phyloP scores from a whole-genome alignment of 768 basidiomycete genomes.

The Lyophyllum semitale region DNA sequence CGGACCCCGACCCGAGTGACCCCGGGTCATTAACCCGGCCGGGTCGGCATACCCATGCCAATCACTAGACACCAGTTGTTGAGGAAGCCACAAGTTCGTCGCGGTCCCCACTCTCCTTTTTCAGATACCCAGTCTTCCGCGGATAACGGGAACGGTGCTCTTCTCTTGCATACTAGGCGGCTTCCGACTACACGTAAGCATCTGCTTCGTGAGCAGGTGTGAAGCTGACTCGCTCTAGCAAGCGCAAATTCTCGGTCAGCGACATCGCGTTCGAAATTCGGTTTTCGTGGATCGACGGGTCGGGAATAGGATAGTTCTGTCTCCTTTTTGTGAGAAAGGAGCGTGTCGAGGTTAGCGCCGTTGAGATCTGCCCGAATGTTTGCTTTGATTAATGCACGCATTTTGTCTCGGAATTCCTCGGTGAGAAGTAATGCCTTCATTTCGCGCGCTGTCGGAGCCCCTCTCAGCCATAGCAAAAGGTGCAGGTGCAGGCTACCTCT shows the following conservation, averaged over 20 bases:
- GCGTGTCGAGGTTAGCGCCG: constrained; percentile 6
- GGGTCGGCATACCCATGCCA: no score
- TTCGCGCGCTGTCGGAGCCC: constrained; percentile 23
- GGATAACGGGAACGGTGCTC: constrained; percentile 28
- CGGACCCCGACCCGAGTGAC: no score
- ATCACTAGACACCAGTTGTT: no score
- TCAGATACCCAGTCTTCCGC: constrained; percentile 23
- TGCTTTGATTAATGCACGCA: constrained; percentile 28
- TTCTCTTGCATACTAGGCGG: constrained; percentile 30
- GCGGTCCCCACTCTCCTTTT: constrained; percentile 29
- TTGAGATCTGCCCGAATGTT: constrained; percentile 33
- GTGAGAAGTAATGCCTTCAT: constrained; percentile 22
- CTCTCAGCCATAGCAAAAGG: constrained; percentile 37
- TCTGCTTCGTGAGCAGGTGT: constrained; percentile 26
- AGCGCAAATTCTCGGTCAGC: constrained; percentile 20
- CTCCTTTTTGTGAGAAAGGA: constrained; percentile 18
- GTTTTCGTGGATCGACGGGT: constrained; percentile 30
- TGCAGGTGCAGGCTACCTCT: constrained; percentile 43
- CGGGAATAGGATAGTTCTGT: constrained; percentile 31
- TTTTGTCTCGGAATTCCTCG: constrained; percentile 25
- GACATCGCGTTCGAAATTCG: constrained; percentile 10
- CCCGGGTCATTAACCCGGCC: no score
- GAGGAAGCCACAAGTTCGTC: background rate
- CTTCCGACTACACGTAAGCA: constrained; percentile 25
- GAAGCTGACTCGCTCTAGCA: constrained; percentile 30